Conservation (phyloP, 129 eudicot species). For the Tanacetum coccineum region DNA sequence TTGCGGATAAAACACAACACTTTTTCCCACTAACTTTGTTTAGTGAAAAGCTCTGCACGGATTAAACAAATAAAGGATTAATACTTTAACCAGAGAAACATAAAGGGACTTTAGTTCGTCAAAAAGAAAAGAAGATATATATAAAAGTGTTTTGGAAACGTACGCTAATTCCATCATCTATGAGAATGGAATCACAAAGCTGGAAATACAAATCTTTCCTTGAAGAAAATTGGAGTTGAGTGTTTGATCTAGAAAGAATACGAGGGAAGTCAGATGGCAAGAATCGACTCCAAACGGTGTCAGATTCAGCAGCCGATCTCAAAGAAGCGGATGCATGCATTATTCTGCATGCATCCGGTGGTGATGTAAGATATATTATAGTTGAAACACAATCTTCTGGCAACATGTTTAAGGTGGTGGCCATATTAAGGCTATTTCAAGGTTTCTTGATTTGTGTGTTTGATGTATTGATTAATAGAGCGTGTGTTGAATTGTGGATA, state of each 20-base stretch:
- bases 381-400: constrained; percentile 37
- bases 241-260: constrained; percentile 38
- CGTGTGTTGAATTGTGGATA: background rate
- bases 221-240: constrained; percentile 39
- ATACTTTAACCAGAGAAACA: constrained; percentile 1
- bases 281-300: constrained; percentile 22
- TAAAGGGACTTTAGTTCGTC: background rate
- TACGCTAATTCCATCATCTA: constrained; percentile 64
- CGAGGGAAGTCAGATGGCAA: constrained; percentile 26
- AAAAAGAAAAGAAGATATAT: background rate
- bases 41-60: constrained; percentile 46
- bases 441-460: background rate
- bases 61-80: background rate
- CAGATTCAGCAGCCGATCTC: constrained; percentile 25
- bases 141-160: background rate
- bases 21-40: constrained; percentile 47
- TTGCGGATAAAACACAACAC: constrained; percentile 42
- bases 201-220: constrained; percentile 41
- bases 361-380: constrained; percentile 26
- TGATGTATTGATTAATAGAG: background rate
- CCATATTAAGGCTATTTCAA: constrained; percentile 6
- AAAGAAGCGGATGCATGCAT: constrained; percentile 20
- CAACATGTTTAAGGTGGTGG: constrained; percentile 26
- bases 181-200: constrained; percentile 46
- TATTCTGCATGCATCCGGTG: constrained; percentile 28